Conservation (phyloP, 129 eudicot species). For the Lactuca sativa region DNA sequence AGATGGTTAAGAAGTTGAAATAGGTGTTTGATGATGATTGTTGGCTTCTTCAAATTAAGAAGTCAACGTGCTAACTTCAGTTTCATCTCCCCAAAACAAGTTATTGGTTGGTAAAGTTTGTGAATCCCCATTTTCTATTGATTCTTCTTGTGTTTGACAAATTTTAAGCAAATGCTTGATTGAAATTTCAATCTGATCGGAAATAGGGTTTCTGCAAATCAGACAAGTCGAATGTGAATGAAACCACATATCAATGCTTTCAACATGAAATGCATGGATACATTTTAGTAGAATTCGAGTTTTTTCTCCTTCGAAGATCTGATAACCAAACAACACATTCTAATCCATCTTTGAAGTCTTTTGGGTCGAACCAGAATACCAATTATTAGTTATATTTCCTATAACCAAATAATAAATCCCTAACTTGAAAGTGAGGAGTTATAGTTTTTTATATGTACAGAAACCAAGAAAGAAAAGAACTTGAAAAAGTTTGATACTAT, state of each 20-base stretch:
- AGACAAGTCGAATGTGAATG: conserved; percentile 32
- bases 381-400: too few relatives aligned
- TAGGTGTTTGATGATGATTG: too few relatives aligned
- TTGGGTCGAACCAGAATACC: conserved; percentile 19
- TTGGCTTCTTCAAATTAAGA: too few relatives aligned
- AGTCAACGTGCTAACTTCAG: conserved; percentile 35
- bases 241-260: too few relatives aligned
- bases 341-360: conserved; percentile 54
- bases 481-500: too few relatives aligned
- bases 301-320: conserved; percentile 33
- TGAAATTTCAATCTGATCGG: conserved; percentile 18
- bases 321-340: conserved; percentile 49
- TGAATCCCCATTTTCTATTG: conserved; percentile 13
- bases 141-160: conserved; percentile 27
- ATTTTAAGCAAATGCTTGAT: conserved; percentile 22
- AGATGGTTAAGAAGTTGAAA: too few relatives aligned
- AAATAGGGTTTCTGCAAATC: conserved; percentile 50
- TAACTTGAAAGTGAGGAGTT: too few relatives aligned
- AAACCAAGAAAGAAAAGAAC: too few relatives aligned
- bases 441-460: too few relatives aligned
- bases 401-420: too few relatives aligned
- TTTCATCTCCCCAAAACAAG: conserved; percentile 79
- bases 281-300: not conserved
- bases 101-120: conserved; percentile 61
- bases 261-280: too few relatives aligned